Conservation (phyloP, 768 basidiomycete genomes). For the Trametes sanguinea region DNA sequence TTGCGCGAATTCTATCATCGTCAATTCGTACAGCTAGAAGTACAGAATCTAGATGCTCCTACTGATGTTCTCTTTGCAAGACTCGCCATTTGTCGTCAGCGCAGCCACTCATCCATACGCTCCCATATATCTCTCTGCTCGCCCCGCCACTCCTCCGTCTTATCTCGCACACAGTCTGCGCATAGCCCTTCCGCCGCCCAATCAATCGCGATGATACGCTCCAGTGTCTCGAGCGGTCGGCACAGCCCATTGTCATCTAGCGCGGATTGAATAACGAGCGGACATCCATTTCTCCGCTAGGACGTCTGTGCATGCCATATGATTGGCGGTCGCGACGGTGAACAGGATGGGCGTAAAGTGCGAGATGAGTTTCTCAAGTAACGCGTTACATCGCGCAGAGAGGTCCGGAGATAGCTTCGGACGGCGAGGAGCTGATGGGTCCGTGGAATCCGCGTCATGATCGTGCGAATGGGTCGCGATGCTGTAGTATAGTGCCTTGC, state of each 20-base stretch:
- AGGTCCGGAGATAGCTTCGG: conserved; percentile 27
- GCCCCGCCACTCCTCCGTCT: conserved; percentile 64
- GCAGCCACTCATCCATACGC: conserved; percentile 61
- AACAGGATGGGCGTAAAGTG: conserved; percentile 75
- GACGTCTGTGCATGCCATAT: conserved; percentile 74
- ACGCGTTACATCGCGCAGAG: conserved; percentile 31
- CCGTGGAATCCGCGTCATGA: conserved; percentile 32
- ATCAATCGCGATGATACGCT: conserved; percentile 53
- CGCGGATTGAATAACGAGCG: conserved; percentile 66
- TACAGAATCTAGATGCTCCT: neutral
- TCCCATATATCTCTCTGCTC: conserved; percentile 64
- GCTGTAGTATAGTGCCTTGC: conserved; percentile 65
- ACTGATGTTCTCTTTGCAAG: neutral
- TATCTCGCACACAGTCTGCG: conserved; percentile 54
- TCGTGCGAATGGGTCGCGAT: conserved; percentile 61
- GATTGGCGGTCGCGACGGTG: conserved; percentile 65
- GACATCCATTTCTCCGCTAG: conserved; percentile 76
- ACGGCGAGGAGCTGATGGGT: conserved; percentile 5
- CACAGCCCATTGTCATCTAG: conserved; percentile 63
- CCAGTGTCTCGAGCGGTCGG: conserved; percentile 71
- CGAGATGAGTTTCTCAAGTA: conserved; percentile 48
- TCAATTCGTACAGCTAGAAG: neutral
- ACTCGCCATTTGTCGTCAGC: neutral
- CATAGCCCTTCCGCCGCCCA: conserved; percentile 66
- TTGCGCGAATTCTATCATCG: no score